phyloP scores from a whole-genome alignment of 352 stramenopile genomes.

The Blastocystis sp. region DNA sequence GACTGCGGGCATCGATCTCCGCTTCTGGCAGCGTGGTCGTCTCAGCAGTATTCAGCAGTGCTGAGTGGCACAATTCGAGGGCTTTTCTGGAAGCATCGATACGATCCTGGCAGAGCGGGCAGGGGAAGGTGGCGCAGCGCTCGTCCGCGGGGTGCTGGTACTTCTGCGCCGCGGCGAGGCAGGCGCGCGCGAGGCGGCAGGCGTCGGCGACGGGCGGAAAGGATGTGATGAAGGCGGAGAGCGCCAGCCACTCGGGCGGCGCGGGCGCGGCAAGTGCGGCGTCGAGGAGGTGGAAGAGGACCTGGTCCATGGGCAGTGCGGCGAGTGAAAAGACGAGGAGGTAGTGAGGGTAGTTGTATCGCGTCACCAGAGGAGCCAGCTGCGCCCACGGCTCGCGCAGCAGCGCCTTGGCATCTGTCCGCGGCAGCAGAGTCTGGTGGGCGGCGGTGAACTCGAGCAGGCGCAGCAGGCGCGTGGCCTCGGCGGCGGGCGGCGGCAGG shows the following conservation, averaged over 20 bases:
- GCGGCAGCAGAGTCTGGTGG: background rate
- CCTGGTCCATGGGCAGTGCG: background rate
- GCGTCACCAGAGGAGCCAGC: background rate
- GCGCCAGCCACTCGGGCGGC: background rate
- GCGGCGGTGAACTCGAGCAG: too few relatives aligned
- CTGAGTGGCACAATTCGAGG: background rate
- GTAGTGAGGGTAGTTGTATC: background rate
- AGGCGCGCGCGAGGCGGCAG: background rate
- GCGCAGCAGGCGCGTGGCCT: too few relatives aligned
- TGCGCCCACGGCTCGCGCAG: background rate
- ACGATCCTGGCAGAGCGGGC: background rate
- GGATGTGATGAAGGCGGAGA: background rate
- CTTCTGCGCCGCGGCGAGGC: background rate
- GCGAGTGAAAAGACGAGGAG: slow-evolving; percentile 3
- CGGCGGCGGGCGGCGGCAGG: too few relatives aligned
- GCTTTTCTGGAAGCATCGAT: background rate
- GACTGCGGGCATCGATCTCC: too few relatives aligned
- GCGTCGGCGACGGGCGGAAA: background rate
- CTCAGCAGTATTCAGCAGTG: background rate
- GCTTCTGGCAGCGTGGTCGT: too few relatives aligned
- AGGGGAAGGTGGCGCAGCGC: background rate
- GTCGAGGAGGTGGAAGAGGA: slow-evolving; percentile 15
- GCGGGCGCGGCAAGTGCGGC: background rate
- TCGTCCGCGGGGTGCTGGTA: background rate
- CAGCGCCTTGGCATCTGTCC: background rate